Percentiles rank a stretch among this genome's conserved stretches.
Conservation (phyloP, 73 alveolate species). For the Effrenium voratum region DNA sequence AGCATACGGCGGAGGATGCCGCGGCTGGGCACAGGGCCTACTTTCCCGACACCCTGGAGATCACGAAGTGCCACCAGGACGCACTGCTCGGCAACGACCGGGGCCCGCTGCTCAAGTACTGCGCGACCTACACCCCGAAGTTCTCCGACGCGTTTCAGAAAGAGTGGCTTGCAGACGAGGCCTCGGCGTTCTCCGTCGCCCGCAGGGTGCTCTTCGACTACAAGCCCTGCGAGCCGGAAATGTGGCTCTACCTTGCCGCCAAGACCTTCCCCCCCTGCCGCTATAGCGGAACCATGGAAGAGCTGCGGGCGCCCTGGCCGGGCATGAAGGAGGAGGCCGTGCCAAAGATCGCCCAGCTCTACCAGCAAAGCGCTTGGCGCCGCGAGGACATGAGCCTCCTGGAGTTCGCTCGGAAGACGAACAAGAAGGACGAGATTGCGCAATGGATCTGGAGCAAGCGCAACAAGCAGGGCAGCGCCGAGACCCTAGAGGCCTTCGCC, state of each 20-base stretch:
- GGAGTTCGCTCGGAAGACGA: neutral
- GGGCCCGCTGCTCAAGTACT: neutral
- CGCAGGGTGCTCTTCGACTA: slow-evolving; percentile 16
- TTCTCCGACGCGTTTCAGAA: slow-evolving; percentile 1
- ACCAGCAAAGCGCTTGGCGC: neutral
- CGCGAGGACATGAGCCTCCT: neutral
- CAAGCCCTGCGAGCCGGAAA: slow-evolving; percentile 38
- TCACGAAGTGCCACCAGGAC: slow-evolving; percentile 24
- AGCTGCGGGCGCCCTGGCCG: neutral
- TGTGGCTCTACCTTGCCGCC: slow-evolving; percentile 16
- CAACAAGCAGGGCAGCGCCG: neutral
- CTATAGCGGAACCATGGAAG: slow-evolving; percentile 20
- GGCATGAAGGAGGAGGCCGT: neutral
- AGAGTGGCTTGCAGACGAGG: slow-evolving; percentile 11
- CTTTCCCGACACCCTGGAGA: slow-evolving; percentile 9
- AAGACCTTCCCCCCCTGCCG: neutral
- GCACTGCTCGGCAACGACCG: neutral
- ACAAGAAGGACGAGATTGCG: neutral
- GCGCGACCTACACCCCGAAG: slow-evolving; percentile 33
- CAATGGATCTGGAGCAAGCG: neutral
- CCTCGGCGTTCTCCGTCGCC: slow-evolving; percentile 12
- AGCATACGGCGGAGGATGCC: neutral
- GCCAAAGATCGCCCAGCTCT: neutral
- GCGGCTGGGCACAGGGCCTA: slow-evolving; percentile 17
- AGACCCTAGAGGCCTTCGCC: neutral